Conservation (phyloP, 805 yeast species). For the Nakazawaea peltata region DNA sequence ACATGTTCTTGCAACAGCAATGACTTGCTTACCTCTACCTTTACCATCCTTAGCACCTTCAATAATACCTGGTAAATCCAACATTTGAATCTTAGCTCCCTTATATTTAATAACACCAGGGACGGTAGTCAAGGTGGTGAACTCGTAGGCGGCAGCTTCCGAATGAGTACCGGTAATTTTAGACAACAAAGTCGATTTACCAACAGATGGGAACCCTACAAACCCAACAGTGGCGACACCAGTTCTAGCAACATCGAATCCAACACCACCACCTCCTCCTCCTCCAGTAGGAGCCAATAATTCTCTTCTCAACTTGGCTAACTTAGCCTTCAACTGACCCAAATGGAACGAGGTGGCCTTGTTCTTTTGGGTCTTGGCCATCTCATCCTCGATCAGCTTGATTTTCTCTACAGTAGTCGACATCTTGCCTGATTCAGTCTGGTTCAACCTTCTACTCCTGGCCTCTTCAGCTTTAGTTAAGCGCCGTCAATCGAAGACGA, state of each 20-base stretch:
- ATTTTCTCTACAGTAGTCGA: slow-evolving; percentile 67
- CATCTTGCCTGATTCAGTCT: no score
- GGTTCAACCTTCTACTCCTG: no score
- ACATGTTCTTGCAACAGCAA: slow-evolving; percentile 98
- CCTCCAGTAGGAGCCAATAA: slow-evolving; percentile 65
- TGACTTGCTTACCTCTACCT: slow-evolving; percentile 93
- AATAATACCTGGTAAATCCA: slow-evolving; percentile 84
- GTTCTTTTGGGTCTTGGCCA: slow-evolving; percentile 97
- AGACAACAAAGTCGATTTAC: slow-evolving; percentile 77
- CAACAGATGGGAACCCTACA: slow-evolving; percentile 97
- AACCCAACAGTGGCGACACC: slow-evolving; percentile 98
- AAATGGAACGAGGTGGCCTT: slow-evolving; percentile 96
- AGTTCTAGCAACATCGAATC: slow-evolving; percentile 97
- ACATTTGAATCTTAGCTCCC: slow-evolving; percentile 97
- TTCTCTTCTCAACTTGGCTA: slow-evolving; percentile 93
- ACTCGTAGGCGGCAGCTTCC: slow-evolving; percentile 97
- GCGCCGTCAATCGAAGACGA: no score
- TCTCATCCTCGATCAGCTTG: slow-evolving; percentile 90
- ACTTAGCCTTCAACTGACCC: slow-evolving; percentile 94
- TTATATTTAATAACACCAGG: slow-evolving; percentile 94
- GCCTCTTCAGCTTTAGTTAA: no score
- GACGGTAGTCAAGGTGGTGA: slow-evolving; percentile 94
- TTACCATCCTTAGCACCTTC: slow-evolving; percentile 90
- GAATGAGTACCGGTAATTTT: slow-evolving; percentile 93
- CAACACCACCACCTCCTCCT: slow-evolving; percentile 90